Conservation (phyloP, 2,329 filamentous ascomycete genomes). For the Aureobasidium sp. region DNA sequence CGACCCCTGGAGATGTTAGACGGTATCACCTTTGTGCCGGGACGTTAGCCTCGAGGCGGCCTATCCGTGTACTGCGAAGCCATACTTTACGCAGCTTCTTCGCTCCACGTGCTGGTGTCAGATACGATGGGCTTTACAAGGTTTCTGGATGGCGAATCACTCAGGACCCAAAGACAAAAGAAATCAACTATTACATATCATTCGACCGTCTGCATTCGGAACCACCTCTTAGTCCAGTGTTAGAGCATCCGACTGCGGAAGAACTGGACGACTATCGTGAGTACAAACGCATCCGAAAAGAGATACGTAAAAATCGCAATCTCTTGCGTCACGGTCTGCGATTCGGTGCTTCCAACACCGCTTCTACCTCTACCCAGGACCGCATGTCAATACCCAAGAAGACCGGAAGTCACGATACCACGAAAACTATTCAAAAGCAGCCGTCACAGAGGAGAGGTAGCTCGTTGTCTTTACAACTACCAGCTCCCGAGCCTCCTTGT, state of each 20-base stretch:
- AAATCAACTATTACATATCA: slow-evolving; percentile 30
- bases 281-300: slow-evolving; percentile 34
- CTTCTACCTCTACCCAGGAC: background rate
- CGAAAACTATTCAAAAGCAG: background rate
- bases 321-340: background rate
- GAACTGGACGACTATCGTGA: slow-evolving; percentile 41
- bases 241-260: slow-evolving; percentile 31
- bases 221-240: slow-evolving; percentile 27
- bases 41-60: slow-evolving; percentile 31
- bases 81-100: slow-evolving; percentile 37
- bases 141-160: slow-evolving; percentile 35
- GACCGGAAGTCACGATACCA: background rate
- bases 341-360: background rate
- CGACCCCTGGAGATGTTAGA: slow-evolving; percentile 31
- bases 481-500: background rate
- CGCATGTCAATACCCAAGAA: background rate
- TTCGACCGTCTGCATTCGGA: slow-evolving; percentile 28
- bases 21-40: slow-evolving; percentile 36
- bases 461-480: background rate
- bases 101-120: slow-evolving; percentile 37
- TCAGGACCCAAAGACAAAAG: slow-evolving; percentile 18
- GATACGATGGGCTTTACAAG: slow-evolving; percentile 42
- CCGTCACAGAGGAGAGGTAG: background rate
- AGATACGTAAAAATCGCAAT: background rate
- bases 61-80: slow-evolving; percentile 36